Evolutionary conservation across 768 basidiomycete genomes (phyloP).

Genomic region (Suillus spraguei): DNA sequence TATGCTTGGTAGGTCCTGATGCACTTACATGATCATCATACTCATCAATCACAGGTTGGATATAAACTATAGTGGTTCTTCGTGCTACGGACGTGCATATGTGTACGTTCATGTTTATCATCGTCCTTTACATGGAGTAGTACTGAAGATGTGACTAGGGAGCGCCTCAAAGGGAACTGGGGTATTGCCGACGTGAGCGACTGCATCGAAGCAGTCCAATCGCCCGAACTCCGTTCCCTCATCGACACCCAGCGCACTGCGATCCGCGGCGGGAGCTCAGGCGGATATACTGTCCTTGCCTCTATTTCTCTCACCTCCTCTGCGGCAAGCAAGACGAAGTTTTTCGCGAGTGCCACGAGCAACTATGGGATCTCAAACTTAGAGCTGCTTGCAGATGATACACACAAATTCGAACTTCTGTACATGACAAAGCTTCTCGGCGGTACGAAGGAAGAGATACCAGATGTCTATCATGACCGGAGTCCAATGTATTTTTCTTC

Average conservation of each 20-base stretch:
- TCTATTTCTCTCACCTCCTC: conserved; percentile 42
- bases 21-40: not conserved
- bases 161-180: conserved; percentile 66
- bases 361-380: conserved; percentile 75
- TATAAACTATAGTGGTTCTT: conserved; percentile 79
- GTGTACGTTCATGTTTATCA: conserved; percentile 35
- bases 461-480: conserved; percentile 57
- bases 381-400: conserved; percentile 53
- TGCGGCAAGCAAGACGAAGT: conserved; percentile 63
- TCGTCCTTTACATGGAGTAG: conserved; percentile 62
- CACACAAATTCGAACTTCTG: conserved; percentile 72
- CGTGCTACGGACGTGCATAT: conserved; percentile 72
- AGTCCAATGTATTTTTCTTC: conserved; percentile 66
- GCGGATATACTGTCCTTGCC: conserved; percentile 69
- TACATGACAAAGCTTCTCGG: conserved; percentile 69
- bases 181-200: conserved; percentile 76
- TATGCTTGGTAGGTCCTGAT: conserved; percentile 54
- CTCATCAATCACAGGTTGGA: conserved; percentile 40
- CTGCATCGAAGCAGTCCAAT: conserved; percentile 53
- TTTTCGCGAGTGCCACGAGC: conserved; percentile 63
- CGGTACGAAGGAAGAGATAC: conserved; percentile 51
- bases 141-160: conserved; percentile 52
- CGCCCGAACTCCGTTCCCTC: conserved; percentile 43
- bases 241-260: conserved; percentile 65
- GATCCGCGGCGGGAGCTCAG: conserved; percentile 74